These are phyloP conservation scores for Eremomyces bilateralis DNA, from an alignment of 495 filamentous ascomycete genomes.

Conservation along the genomic window DNA sequence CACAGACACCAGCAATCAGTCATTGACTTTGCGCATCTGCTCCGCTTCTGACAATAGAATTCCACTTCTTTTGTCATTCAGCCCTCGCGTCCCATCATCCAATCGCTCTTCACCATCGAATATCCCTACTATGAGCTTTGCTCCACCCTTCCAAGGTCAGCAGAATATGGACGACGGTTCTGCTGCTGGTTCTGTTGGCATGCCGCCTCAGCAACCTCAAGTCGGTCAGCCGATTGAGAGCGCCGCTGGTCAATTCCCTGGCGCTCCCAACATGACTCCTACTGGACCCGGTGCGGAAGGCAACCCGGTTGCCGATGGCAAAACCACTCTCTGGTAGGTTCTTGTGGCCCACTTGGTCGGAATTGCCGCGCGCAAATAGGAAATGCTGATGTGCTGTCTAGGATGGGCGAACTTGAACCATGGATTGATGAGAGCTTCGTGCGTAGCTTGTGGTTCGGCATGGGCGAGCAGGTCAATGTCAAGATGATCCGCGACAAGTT, in stretches of 20 bases:
- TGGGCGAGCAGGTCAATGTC: conserved; percentile 87
- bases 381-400: conserved; percentile 14
- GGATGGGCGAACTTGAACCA: conserved; percentile 98
- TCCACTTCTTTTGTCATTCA: too few species aligned
- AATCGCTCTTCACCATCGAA: too few species aligned
- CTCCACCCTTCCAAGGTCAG: conserved; percentile 16
- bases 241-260: conserved; percentile 24
- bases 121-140: too few species aligned
- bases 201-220: conserved; percentile 12
- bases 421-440: conserved; percentile 99
- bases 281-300: not conserved
- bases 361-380: conserved; percentile 4
- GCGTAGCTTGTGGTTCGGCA: conserved; percentile 73
- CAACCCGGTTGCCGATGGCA: conserved; percentile 36
- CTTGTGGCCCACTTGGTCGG: not conserved
- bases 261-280: conserved; percentile 15
- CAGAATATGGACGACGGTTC: conserved; percentile 13
- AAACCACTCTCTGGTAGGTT: conserved; percentile 71
- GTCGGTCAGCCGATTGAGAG: conserved; percentile 29
- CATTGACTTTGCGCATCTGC: too few species aligned
- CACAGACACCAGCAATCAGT: too few species aligned
- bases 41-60: too few species aligned
- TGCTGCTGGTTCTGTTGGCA: conserved; percentile 9
- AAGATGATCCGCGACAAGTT: conserved; percentile 99
- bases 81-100: too few species aligned